Conservation (phyloP, 73 alveolate genomes). For the Paramecium primaurelia region DNA sequence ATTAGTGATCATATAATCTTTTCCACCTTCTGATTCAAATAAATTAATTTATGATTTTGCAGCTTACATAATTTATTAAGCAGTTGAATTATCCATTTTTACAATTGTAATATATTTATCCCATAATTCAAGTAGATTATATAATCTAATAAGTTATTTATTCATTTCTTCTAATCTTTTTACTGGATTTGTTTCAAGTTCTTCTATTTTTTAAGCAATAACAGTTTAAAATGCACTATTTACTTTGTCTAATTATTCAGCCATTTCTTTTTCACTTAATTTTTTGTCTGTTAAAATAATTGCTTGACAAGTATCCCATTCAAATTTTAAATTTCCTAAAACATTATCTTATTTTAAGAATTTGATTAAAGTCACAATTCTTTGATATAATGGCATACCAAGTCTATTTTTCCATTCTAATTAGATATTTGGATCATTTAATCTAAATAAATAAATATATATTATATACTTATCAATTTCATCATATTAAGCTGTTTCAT, state of each 20-base stretch:
- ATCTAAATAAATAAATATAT: not conserved
- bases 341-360: conserved; percentile 32
- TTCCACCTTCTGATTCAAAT: not conserved
- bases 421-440: not conserved
- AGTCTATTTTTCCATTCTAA: conserved; percentile 44
- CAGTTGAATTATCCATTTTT: not conserved
- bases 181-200: not conserved
- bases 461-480: not conserved
- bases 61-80: not conserved
- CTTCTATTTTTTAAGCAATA: not conserved
- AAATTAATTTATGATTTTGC: not conserved
- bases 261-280: not conserved
- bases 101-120: conserved; percentile 27
- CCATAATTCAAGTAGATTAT: conserved; percentile 5
- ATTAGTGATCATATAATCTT: not conserved
- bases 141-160: conserved; percentile 38
- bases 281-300: not conserved
- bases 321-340: not conserved
- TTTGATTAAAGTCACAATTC: not conserved
- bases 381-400: conserved; percentile 21
- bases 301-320: conserved; percentile 36
- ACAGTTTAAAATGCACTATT: not conserved
- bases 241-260: conserved; percentile 23
- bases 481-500: not conserved
- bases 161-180: not conserved